phyloP scores from a whole-genome alignment of 2,329 filamentous ascomycete genomes.

The Pseudogymnoascus sp. region DNA sequence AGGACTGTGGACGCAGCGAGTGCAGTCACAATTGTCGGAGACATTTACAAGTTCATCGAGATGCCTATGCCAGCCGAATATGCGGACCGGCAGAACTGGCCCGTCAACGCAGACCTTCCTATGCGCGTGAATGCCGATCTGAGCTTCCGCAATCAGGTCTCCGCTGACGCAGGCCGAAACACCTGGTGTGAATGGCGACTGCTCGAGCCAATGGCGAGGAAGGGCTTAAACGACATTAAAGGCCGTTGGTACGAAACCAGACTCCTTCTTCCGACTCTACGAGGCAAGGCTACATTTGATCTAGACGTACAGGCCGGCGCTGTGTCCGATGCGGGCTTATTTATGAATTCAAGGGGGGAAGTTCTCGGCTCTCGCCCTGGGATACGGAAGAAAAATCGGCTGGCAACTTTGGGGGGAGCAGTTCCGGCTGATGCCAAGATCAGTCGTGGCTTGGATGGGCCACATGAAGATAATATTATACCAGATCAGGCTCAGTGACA shows the following conservation, averaged over 20 bases:
- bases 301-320: constrained; percentile 29
- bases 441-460: constrained; percentile 29
- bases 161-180: constrained; percentile 27
- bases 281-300: constrained; percentile 28
- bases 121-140: constrained; percentile 34
- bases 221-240: constrained; percentile 41
- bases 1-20: constrained; percentile 18
- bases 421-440: constrained; percentile 30
- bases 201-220: constrained; percentile 25
- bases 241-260: constrained; percentile 55
- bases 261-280: constrained; percentile 37
- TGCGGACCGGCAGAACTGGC: constrained; percentile 31
- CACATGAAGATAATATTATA: neutral
- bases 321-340: constrained; percentile 35
- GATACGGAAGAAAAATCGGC: constrained; percentile 27
- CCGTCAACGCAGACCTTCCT: constrained; percentile 38
- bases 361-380: constrained; percentile 23
- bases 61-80: constrained; percentile 27
- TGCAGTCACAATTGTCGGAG: constrained; percentile 38
- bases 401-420: constrained; percentile 28
- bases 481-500: neutral
- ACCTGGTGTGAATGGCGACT: constrained; percentile 28
- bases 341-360: constrained; percentile 42
- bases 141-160: constrained; percentile 42
- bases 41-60: constrained; percentile 43